Base-by-base conservation (phyloP, 2,329 filamentous ascomycete genomes). In the Ceratocystis ficicola region DNA sequence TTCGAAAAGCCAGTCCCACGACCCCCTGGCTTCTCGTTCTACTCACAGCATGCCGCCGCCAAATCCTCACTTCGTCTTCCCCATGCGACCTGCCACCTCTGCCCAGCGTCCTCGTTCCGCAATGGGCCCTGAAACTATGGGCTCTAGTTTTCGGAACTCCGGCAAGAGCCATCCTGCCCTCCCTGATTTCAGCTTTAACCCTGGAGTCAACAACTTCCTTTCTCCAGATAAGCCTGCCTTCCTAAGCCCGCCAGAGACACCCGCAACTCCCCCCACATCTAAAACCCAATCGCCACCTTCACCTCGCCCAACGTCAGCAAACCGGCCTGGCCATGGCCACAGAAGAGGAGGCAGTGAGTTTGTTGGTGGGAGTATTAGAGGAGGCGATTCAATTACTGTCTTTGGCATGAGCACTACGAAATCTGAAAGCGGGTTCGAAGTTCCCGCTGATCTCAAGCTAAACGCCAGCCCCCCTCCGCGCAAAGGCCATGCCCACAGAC, bases 291-390 rank as follows among this genome's bases (percentile, higher is more conserved):
- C 74, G 77, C 20, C 81, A 85, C 66, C n/a, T 81, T 83, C 5
- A 80, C 85, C 20, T 78, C 81, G 22, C 80, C 83, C 68, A 77
- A 81, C 28, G 76, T 77, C 41, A n/a, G 41, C 44, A 2, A 50
- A 36, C 44, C 60, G 62, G 44, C 60, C 64, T 52, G 85, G 86
- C 25, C 88, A 91, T 72, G 86, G 87, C 36, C 92, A 96, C 74
- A 82, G 86, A 71, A 83, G 92, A 71, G 88, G 88, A 65, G 88
- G 86, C 32, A 96, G 91, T 73, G 91, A 96, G 73, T 91, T 95
- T 71, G 88, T 95, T 60, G 90, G 90, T 46, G 89, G 88, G 6
- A 87, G 87, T 70, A 76, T 81, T 70, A 78, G 84, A 70, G 75
- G 80, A 75, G 77, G 83, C 12, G 83, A 81, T 61, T 78, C 81